Evolutionary conservation across 352 stramenopile species (phyloP), one percentile per base, ranked within the genome.

Genomic region (Phytophthora quininea): DNA sequence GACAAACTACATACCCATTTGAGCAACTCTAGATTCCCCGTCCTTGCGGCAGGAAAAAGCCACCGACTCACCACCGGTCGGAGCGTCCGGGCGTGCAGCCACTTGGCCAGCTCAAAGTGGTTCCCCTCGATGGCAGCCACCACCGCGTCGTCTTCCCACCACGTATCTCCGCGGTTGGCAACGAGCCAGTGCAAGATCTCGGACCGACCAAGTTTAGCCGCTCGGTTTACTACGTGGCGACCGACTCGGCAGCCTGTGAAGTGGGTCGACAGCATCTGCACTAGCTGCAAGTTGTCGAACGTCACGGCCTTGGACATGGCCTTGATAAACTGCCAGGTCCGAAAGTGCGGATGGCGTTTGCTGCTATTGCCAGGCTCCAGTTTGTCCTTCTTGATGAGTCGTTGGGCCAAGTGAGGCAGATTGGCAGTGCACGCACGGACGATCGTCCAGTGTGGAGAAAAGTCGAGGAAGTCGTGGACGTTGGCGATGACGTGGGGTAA

Each of bases 61-160:
- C 29, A 37, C 14, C 11, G 14, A 8, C n/a, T 37, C 29, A 37
- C n/a, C 29, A 9, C 24, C 15, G 8, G 3, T 12, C 12, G 0
- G 51, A 32, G 9, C 5, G 32, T 9, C 31, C 6, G 24, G 3
- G 31, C 15, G 29, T 12, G 12, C 11, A 57, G 32, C 51, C 32
- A 45, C 15, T 57, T 57, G 12, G 35, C 32, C 31, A 46, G 9
- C 33, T 57, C 51, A 14, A 57, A 54, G 29, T 54, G 47, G 6
- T 54, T 19, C 47, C 47, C 47, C n/a, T 54, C 2, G 14, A 42
- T 37, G 10, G 30, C 10, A 10, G 3, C 5, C n/a, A 31, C 32
- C 4, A 56, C 50, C 3, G 3, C 30, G 31, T 30, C 30, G 31
- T 3, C 8, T 2, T 31, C 1, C 12, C 50, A 45, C 5, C 10